These are phyloP conservation scores for Fusarium robinianum DNA, from an alignment of 2,329 filamentous ascomycete species.

Conservation along the genomic window DNA sequence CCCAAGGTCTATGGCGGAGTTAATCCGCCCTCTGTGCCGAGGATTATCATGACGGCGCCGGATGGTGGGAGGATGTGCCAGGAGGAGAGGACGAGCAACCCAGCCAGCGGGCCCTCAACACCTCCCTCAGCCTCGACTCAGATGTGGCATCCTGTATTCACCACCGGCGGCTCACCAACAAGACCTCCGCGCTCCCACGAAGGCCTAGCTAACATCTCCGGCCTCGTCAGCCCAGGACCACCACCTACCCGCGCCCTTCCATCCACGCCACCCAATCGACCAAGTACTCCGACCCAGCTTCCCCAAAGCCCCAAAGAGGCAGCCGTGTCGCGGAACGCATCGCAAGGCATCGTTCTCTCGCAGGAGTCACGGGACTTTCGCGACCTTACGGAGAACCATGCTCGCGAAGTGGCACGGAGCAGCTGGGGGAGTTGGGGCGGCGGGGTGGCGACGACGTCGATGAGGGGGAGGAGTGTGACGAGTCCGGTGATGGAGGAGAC, in stretches of 20 bases:
- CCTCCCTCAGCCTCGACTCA: slow-evolving; percentile 14
- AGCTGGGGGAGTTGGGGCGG: slow-evolving; percentile 44
- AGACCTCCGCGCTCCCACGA: slow-evolving; percentile 17
- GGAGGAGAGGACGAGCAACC: slow-evolving; percentile 1
- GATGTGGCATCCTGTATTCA: slow-evolving; percentile 3
- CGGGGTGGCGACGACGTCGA: slow-evolving; percentile 10
- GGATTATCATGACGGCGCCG: slow-evolving; percentile 24
- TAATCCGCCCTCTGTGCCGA: slow-evolving; percentile 20
- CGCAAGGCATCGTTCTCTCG: slow-evolving; percentile 21
- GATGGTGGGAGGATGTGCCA: slow-evolving; percentile 12
- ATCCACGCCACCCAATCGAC: slow-evolving; percentile 23
- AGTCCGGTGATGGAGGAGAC: slow-evolving; percentile 28
- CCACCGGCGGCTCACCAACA: slow-evolving; percentile 19
- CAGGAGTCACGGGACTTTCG: slow-evolving; percentile 37
- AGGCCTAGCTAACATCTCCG: slow-evolving; percentile 19
- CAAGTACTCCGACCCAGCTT: slow-evolving; percentile 19
- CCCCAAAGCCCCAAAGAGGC: slow-evolving; percentile 11
- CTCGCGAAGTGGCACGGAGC: slow-evolving; percentile 28
- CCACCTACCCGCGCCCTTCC: slow-evolving; percentile 51
- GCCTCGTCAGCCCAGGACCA: slow-evolving; percentile 45
- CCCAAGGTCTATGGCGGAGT: slow-evolving; percentile 17
- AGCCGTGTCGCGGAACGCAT: slow-evolving; percentile 16
- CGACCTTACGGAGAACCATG: slow-evolving; percentile 40
- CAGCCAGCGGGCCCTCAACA: slow-evolving; percentile 9
- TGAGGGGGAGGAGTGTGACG: slow-evolving; percentile 1